These are phyloP conservation scores for Thermomucor indicae-seudaticae DNA, from an alignment of 371 early-diverging fungal genomes.

Conservation along the genomic window DNA sequence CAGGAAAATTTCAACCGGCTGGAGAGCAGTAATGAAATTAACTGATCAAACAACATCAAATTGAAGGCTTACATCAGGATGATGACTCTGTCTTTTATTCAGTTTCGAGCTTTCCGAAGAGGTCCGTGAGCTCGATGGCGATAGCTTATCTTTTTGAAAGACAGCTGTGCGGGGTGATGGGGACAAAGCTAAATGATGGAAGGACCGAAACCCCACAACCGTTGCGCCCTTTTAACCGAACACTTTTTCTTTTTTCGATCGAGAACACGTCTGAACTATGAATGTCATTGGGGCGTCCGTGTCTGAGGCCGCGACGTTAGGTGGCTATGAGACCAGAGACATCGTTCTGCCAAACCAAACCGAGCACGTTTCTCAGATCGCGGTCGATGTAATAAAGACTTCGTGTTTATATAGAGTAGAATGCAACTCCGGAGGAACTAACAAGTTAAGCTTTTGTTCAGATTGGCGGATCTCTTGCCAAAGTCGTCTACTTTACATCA, in stretches of 20 bases:
- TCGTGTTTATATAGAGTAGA: neutral
- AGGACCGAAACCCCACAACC: neutral
- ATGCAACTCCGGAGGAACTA: neutral
- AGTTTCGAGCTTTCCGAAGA: no score
- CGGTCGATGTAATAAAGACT: slow-evolving; percentile 70
- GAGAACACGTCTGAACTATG: slow-evolving; percentile 28
- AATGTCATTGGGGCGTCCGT: slow-evolving; percentile 66
- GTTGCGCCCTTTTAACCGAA: neutral
- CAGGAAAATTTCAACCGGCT: no score
- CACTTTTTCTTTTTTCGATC: no score
- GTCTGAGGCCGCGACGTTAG: slow-evolving; percentile 53
- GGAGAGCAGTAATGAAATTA: no score
- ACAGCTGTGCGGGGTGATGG: no score
- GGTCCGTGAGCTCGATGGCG: no score
- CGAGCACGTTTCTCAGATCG: slow-evolving; percentile 85
- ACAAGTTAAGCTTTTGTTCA: no score
- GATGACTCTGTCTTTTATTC: no score
- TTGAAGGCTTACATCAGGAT: no score
- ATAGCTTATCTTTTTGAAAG: no score
- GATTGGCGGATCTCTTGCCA: slow-evolving; percentile 94
- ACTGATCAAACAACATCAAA: no score
- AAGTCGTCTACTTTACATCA: slow-evolving; percentile 87
- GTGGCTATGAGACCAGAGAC: slow-evolving; percentile 61
- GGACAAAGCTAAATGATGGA: no score
- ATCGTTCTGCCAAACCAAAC: slow-evolving; percentile 87